These are phyloP conservation scores for Sapria himalayana DNA, from an alignment of 345 rosid genomes.

Conservation along the genomic window DNA sequence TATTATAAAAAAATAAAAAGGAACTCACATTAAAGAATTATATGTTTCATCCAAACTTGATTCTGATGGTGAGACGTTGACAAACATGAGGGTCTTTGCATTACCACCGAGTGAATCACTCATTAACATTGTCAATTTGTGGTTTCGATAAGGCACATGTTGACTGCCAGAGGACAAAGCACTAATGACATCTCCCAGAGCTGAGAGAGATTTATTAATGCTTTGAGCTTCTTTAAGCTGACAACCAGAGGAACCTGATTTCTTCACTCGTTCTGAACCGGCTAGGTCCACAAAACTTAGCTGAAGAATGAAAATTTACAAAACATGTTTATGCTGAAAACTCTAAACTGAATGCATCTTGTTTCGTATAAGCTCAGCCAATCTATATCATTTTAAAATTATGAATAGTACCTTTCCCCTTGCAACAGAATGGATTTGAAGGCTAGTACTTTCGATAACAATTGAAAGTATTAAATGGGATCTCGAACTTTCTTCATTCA, in stretches of 20 bases:
- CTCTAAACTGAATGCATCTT: too few relatives aligned
- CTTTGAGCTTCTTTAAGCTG: slow-evolving; percentile 97
- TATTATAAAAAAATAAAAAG: slow-evolving; percentile 2
- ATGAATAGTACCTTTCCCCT: slow-evolving; percentile 58
- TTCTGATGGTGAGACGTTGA: slow-evolving; percentile 75
- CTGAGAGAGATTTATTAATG: slow-evolving; percentile 87
- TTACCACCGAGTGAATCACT: slow-evolving; percentile 96
- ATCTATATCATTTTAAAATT: too few relatives aligned
- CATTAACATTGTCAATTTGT: slow-evolving; percentile 91
- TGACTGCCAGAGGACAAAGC: slow-evolving; percentile 73
- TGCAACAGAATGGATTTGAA: slow-evolving; percentile 74
- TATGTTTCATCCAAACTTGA: slow-evolving; percentile 79
- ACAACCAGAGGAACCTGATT: slow-evolving; percentile 73
- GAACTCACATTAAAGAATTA: slow-evolving; percentile 59
- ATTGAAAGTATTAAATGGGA: slow-evolving; percentile 82
- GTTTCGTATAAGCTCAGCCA: too few relatives aligned
- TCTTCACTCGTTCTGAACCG: slow-evolving; percentile 87
- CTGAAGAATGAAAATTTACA: too few relatives aligned
- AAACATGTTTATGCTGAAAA: too few relatives aligned
- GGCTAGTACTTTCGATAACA: slow-evolving; percentile 82
- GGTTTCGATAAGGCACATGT: slow-evolving; percentile 84
- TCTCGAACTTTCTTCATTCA: slow-evolving; percentile 95
- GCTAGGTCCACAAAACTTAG: slow-evolving; percentile 96
- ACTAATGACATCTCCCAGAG: slow-evolving; percentile 84
- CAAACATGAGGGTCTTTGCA: slow-evolving; percentile 94